Percentiles rank a stretch among this genome's conserved stretches.
Conservation (phyloP, 768 basidiomycete genomes). For the Mycena albidolilacea region DNA sequence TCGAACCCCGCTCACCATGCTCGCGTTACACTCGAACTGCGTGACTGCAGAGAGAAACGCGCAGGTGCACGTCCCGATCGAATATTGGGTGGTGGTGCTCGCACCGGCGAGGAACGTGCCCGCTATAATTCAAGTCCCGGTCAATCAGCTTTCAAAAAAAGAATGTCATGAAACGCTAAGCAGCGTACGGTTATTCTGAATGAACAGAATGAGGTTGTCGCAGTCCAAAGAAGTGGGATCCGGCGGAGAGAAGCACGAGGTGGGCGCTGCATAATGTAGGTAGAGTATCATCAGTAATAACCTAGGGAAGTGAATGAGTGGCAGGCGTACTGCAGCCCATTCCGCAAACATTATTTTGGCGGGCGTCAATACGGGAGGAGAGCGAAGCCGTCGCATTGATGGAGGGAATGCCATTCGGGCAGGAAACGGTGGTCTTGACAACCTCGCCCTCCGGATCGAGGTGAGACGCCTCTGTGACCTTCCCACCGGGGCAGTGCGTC, state of each 20-base stretch:
- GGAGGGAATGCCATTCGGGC: conserved; percentile 9
- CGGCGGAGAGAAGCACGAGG: conserved; percentile 3
- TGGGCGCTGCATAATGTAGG: conserved; percentile 3
- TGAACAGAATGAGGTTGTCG: neutral
- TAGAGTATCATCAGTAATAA: conserved; percentile 5
- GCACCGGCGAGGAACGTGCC: conserved; percentile 14
- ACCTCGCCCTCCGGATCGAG: conserved; percentile 10
- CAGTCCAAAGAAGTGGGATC: conserved; percentile 6
- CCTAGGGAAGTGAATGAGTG: neutral
- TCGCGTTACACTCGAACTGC: conserved; percentile 14
- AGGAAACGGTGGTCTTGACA: conserved; percentile 15
- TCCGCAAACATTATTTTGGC: conserved; percentile 10
- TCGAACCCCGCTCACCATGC: neutral
- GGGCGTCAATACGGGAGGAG: neutral
- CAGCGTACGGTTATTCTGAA: conserved; percentile 4
- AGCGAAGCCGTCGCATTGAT: neutral
- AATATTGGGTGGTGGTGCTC: conserved; percentile 9
- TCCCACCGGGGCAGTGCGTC: conserved; percentile 9
- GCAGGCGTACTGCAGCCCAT: neutral
- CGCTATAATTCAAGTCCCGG: conserved; percentile 2
- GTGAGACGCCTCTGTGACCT: conserved; percentile 10
- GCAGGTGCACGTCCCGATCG: conserved; percentile 13
- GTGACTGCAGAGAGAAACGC: conserved; percentile 12
- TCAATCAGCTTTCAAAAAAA: conserved; percentile 5
- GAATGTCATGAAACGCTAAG: conserved; percentile 7